Percentiles rank a stretch among this genome's conserved stretches.
These are phyloP conservation scores for Diplotaxis tenuifolia DNA, from an alignment of 345 rosid species.

Conservation along the genomic window DNA sequence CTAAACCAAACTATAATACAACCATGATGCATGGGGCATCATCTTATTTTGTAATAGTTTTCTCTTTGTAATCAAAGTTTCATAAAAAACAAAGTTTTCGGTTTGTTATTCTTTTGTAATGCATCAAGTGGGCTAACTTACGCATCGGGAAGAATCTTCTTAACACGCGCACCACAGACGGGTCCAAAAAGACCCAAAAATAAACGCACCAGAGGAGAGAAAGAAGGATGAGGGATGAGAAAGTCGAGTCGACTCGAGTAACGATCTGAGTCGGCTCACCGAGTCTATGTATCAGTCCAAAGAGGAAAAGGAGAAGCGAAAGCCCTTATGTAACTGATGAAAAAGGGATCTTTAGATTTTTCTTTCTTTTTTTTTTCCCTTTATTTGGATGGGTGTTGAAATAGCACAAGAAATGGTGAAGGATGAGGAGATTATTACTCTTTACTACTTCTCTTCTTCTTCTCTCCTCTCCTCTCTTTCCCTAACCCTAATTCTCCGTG, in stretches of 20 bases:
- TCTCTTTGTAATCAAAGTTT: too few species aligned
- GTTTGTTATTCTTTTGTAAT: neutral
- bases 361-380: neutral
- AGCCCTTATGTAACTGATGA: conserved; percentile 17
- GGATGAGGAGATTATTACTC: conserved; percentile 48
- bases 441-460: conserved; percentile 38
- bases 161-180: conserved; percentile 29
- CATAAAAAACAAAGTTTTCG: too few species aligned
- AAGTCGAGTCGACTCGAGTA: conserved; percentile 14
- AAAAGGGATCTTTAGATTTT: conserved; percentile 37
- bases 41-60: neutral
- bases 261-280: conserved; percentile 33
- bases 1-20: neutral
- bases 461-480: conserved; percentile 21
- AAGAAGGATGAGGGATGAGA: conserved; percentile 10
- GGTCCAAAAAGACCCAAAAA: neutral
- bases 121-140: conserved; percentile 26
- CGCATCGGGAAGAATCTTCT: neutral
- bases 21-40: neutral
- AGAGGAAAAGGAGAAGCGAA: neutral
- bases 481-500: conserved; percentile 45
- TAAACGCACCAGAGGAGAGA: conserved; percentile 11
- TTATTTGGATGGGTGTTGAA: conserved; percentile 39
- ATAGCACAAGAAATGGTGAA: conserved; percentile 70
- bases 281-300: conserved; percentile 23